Evolutionary conservation across 2,329 filamentous ascomycete genomes (phyloP), one percentile per base, ranked within the genome.

Genomic region (Fusarium albosuccineum): DNA sequence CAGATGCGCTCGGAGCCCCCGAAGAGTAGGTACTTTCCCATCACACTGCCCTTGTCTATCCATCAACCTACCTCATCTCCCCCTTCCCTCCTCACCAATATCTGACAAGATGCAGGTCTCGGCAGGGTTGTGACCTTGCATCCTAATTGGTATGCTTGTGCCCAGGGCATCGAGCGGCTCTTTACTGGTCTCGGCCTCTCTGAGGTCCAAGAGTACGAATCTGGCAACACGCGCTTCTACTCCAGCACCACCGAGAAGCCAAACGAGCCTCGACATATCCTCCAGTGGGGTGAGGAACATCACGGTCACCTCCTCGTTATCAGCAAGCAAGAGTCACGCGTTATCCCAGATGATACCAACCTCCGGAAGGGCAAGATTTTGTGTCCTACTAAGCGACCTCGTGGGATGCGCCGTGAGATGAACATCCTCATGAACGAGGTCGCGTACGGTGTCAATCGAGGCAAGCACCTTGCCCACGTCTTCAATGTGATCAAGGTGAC

Each of bases 211-310:
- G 39, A 46, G 13, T 10, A 22, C 16, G 48, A 26, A 37, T 6
- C 59, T 13, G 49, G 27, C 6, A 40, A 55, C n/a, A 17, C 34
- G 8, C 63, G 42, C 22, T n/a, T 52, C n/a, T 66, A 39, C 46
- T 29, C 14, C 33, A 58, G 39, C n/a, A 44, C 27, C 36, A 50
- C 14, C 7, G 14, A 49, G n/a, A 30, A 27, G 3, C 30, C 30
- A 2, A 54, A 41, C 8, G 13, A 13, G 5, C 17, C 29, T 6
- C 44, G 52, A 26, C 50, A 59, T 30, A 56, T 13, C 11, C 49
- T 59, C 6, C 42, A 56, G 27, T 66, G 58, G 61, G 27, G 8
- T 10, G 62, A 66, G 10, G 17, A 39, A 4, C 42, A 33, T 26
- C 41, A 41, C 4, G 37, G 34, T 22, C 44, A 48, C 22, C 61